Conservation (phyloP, 345 rosid genomes). For the Erucastrum elatum region DNA sequence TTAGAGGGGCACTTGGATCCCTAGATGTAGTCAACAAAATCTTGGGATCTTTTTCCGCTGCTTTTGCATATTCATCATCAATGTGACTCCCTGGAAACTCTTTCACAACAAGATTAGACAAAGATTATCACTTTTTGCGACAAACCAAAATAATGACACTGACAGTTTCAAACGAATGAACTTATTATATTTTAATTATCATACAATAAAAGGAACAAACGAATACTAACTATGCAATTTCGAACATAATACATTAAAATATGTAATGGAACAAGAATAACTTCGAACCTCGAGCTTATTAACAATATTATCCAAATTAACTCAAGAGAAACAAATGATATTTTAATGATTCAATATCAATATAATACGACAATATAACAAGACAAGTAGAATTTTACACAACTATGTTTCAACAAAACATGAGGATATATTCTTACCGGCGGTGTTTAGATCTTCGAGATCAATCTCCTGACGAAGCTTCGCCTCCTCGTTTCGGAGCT, state of each 20-base stretch:
- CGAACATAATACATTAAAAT: background rate
- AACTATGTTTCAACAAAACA: background rate
- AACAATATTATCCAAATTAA: background rate
- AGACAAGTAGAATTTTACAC: background rate
- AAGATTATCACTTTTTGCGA: background rate
- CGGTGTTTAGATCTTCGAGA: constrained; percentile 78
- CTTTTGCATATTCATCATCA: constrained; percentile 88
- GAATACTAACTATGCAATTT: background rate
- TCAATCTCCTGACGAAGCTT: constrained; percentile 84
- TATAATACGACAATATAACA: too few species aligned
- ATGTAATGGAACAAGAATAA: background rate
- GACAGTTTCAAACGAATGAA: background rate
- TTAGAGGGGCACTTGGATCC: constrained; percentile 81
- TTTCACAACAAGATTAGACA: constrained; percentile 22
- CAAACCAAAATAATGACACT: background rate
- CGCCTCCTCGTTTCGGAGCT: constrained; percentile 81
- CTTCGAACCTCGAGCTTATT: background rate
- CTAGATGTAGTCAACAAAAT: constrained; percentile 83
- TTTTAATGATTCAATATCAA: too few species aligned
- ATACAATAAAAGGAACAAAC: too few species aligned
- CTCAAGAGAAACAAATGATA: too few species aligned
- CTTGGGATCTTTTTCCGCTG: constrained; percentile 63
- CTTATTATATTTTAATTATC: background rate
- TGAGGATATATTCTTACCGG: constrained; percentile 38
- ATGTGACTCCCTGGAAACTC: constrained; percentile 71